Conservation (phyloP, 192 early-diverging fungal species). For the Podila horticola region DNA sequence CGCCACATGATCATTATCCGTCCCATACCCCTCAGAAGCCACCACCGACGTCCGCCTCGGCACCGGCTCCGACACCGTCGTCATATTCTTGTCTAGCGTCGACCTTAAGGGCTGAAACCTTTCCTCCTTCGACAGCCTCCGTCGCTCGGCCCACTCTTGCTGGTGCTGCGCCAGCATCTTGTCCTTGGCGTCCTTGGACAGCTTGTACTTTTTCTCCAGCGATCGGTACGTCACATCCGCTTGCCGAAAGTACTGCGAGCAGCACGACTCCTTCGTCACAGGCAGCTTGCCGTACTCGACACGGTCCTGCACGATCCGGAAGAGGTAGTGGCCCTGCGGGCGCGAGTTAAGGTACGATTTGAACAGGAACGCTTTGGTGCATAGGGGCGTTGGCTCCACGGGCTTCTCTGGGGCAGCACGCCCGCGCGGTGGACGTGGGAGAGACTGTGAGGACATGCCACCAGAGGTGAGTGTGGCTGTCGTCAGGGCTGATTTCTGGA, state of each 20-base stretch:
- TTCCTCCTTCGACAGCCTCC: no score
- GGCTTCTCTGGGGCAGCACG: not conserved
- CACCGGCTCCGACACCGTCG: no score
- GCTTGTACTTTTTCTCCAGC: constrained; percentile 17
- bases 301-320: constrained; percentile 19
- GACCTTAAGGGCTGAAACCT: no score
- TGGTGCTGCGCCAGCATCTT: not conserved
- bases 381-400: not conserved
- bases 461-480: not conserved
- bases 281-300: constrained; percentile 38
- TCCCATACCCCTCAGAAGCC: no score
- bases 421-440: not conserved
- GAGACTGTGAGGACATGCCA: not conserved
- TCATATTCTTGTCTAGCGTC: no score
- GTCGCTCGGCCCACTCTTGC: not conserved
- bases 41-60: no score
- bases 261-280: constrained; percentile 4
- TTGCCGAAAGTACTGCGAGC: constrained; percentile 34
- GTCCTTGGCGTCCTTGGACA: not conserved
- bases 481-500: not conserved
- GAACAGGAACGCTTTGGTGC: constrained; percentile 34
- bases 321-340: constrained; percentile 39
- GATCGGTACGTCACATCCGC: constrained; percentile 27
- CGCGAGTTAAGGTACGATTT: constrained; percentile 19
- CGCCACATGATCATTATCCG: no score